A percentile compares a stretch with the other conserved stretches of the same genome.
phyloP scores from a whole-genome alignment of 768 basidiomycete species.

The Cyathus striatus region DNA sequence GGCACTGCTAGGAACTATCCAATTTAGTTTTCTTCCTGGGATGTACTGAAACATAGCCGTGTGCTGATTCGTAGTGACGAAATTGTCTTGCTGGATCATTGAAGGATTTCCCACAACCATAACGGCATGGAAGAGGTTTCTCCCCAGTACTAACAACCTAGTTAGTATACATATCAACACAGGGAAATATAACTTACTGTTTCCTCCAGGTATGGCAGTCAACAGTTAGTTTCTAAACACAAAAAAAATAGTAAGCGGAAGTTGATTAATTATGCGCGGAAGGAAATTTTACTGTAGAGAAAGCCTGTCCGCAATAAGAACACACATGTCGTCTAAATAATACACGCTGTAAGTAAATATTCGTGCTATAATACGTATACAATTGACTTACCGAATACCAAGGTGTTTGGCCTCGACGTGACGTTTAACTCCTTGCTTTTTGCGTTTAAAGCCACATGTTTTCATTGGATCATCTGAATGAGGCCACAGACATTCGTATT shows the following conservation, averaged over 20 bases:
- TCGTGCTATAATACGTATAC: not conserved
- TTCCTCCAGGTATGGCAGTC: constrained; percentile 50
- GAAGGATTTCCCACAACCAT: constrained; percentile 45
- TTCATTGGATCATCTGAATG: constrained; percentile 14
- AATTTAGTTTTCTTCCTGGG: constrained; percentile 36
- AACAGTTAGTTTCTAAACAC: constrained; percentile 48
- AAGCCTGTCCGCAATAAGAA: constrained; percentile 45
- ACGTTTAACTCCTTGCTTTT: constrained; percentile 65
- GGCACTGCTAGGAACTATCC: too few relatives aligned
- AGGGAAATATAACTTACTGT: constrained; percentile 24
- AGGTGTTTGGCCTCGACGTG: constrained; percentile 64
- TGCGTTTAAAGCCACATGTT: constrained; percentile 18
- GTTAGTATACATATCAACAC: not conserved
- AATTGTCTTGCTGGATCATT: constrained; percentile 64
- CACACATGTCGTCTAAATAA: constrained; percentile 45
- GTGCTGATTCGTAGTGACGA: constrained; percentile 49
- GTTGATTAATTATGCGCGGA: not conserved
- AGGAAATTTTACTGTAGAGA: constrained; percentile 20
- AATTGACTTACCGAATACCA: constrained; percentile 45
- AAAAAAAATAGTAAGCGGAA: not conserved
- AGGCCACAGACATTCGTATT: constrained; percentile 22
- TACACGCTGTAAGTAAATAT: not conserved
- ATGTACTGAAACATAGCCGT: constrained; percentile 44
- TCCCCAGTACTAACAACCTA: constrained; percentile 42
- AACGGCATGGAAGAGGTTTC: constrained; percentile 49